Conservation (phyloP, 768 basidiomycete genomes). For the Leccinum aurantiacum region DNA sequence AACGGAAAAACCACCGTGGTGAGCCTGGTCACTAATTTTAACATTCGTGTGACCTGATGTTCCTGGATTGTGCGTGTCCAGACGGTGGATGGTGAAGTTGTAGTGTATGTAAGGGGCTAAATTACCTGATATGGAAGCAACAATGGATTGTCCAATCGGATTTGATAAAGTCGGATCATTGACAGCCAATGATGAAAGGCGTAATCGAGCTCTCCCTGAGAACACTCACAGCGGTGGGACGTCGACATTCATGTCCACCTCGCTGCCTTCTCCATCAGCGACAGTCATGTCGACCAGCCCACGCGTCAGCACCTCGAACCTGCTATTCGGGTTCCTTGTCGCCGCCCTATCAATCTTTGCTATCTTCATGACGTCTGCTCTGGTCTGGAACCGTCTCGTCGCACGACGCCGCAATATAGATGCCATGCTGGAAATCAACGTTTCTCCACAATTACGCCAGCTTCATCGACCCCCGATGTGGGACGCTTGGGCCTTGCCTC, state of each 20-base stretch:
- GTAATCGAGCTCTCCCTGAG: slow-evolving; percentile 13
- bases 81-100: slow-evolving; percentile 28
- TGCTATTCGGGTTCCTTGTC: slow-evolving; percentile 35
- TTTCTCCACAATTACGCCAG: background rate
- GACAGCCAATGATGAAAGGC: background rate
- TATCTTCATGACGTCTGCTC: slow-evolving; percentile 31
- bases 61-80: background rate
- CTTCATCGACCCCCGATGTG: slow-evolving; percentile 23
- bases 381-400: slow-evolving; percentile 36
- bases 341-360: slow-evolving; percentile 32
- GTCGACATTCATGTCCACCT: slow-evolving; percentile 24
- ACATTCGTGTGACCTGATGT: background rate
- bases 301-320: slow-evolving; percentile 20
- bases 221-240: slow-evolving; percentile 10
- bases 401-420: slow-evolving; percentile 30
- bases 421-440: slow-evolving; percentile 9
- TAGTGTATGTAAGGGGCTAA: slow-evolving; percentile 3
- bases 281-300: background rate
- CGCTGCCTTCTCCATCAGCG: slow-evolving; percentile 12
- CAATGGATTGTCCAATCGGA: slow-evolving; percentile 18
- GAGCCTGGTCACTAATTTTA: background rate
- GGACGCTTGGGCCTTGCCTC: slow-evolving; percentile 21
- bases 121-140: slow-evolving; percentile 5
- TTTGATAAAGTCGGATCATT: background rate
- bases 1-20: slow-evolving; percentile 22